Percentiles rank a stretch among this genome's conserved stretches.
Conservation (phyloP, 2,329 filamentous ascomycete genomes). For the Pyrenophora tritici-repentis region DNA sequence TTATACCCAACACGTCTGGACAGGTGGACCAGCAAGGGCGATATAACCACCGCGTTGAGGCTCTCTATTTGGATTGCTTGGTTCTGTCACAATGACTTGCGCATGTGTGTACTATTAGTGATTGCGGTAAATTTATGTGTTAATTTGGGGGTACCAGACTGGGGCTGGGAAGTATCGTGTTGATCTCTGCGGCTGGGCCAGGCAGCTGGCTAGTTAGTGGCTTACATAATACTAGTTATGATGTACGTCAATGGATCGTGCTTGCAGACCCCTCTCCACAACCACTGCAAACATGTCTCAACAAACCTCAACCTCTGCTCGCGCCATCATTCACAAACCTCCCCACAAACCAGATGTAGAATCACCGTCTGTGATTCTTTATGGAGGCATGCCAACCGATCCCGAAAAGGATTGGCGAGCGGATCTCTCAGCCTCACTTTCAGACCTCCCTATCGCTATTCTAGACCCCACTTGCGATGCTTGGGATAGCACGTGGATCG, state of each 20-base stretch:
- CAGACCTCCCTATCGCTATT: slow-evolving; percentile 57
- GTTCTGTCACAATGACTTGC: background rate
- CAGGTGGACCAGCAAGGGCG: background rate
- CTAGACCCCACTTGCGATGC: slow-evolving; percentile 62
- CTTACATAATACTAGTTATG: slow-evolving; percentile 2
- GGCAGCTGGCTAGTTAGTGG: background rate
- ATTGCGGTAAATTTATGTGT: too few relatives aligned
- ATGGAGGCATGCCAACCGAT: slow-evolving; percentile 57
- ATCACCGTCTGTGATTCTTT: slow-evolving; percentile 59
- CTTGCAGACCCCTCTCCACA: background rate
- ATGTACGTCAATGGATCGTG: background rate
- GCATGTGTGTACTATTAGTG: background rate
- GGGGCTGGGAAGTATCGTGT: background rate
- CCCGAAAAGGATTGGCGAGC: slow-evolving; percentile 57
- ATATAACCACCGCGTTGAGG: background rate
- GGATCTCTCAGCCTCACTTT: slow-evolving; percentile 46
- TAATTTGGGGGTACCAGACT: too few relatives aligned
- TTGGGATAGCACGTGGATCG: slow-evolving; percentile 64
- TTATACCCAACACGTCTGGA: slow-evolving; percentile 1
- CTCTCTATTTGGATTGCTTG: background rate
- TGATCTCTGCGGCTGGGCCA: background rate
- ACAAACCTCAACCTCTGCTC: slow-evolving; percentile 10
- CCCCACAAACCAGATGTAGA: slow-evolving; percentile 21
- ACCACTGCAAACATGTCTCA: slow-evolving; percentile 15
- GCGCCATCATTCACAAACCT: slow-evolving; percentile 27